A percentile compares a stretch with the other conserved stretches of the same genome.
Evolutionary conservation across 2,329 filamentous ascomycete genomes (phyloP).

Genomic region (Pestalotiopsis sp.): DNA sequence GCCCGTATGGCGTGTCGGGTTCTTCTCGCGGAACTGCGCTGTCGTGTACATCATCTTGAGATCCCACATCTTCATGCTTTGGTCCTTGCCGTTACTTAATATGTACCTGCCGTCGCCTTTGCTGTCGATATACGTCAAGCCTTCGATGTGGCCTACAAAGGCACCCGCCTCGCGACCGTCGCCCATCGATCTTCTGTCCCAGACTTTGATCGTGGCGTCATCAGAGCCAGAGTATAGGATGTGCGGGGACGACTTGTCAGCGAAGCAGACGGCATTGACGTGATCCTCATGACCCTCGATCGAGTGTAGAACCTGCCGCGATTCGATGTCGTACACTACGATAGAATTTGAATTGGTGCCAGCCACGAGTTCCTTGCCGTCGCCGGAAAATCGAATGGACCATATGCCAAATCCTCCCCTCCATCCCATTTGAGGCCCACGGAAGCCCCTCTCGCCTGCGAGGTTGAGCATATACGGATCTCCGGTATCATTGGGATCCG

Average conservation of each 20-base stretch:
- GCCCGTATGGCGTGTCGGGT: constrained; percentile 55
- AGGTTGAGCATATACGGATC: constrained; percentile 83
- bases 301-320: constrained; percentile 71
- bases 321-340: constrained; percentile 91
- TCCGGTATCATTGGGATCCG: constrained; percentile 78
- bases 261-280: constrained; percentile 96
- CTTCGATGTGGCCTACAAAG: constrained; percentile 68
- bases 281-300: constrained; percentile 82
- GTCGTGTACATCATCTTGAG: constrained; percentile 84
- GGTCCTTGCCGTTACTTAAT: constrained; percentile 92
- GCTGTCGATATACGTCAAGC: constrained; percentile 70
- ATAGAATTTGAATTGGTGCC: constrained; percentile 81
- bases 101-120: constrained; percentile 79
- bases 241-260: constrained; percentile 84
- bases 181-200: constrained; percentile 91
- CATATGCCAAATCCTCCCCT: constrained; percentile 68
- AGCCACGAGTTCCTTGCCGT: constrained; percentile 87
- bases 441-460: constrained; percentile 42
- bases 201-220: constrained; percentile 91
- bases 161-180: constrained; percentile 73
- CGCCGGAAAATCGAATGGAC: constrained; percentile 90
- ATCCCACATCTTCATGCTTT: constrained; percentile 98
- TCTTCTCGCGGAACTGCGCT: constrained; percentile 59
- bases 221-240: constrained; percentile 96
- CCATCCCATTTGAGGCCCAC: constrained; percentile 24